phyloP scores from a whole-genome alignment of 2,329 filamentous ascomycete species.

The Colletotrichum sp. region DNA sequence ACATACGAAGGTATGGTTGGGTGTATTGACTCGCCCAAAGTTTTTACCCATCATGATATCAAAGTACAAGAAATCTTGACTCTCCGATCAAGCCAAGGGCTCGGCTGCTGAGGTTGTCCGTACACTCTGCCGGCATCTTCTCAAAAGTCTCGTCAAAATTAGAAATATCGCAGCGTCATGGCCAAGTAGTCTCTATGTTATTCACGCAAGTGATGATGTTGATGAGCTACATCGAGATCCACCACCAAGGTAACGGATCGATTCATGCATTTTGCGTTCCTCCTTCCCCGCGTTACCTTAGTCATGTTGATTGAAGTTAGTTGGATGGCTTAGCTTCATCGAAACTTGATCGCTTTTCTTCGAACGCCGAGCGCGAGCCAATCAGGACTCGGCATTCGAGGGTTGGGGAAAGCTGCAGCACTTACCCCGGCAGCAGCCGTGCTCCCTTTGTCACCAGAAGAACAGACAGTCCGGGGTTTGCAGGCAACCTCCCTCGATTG shows the following conservation, averaged over 20 bases:
- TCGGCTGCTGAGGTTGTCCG: too few relatives aligned
- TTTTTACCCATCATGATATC: too few relatives aligned
- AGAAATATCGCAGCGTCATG: accelerated
- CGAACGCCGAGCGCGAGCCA: background rate
- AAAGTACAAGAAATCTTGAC: too few relatives aligned
- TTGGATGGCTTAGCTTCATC: background rate
- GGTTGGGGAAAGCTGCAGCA: background rate
- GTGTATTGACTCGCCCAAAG: too few relatives aligned
- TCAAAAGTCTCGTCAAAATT: background rate
- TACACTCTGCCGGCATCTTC: too few relatives aligned
- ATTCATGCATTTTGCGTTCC: background rate
- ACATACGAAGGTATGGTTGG: too few relatives aligned
- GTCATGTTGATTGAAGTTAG: background rate
- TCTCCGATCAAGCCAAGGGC: too few relatives aligned
- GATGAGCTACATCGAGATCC: background rate
- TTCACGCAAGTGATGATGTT: background rate
- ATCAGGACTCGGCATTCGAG: background rate
- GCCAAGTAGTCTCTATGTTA: accelerated
- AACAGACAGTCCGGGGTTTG: background rate
- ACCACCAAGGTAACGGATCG: background rate
- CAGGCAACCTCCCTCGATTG: background rate
- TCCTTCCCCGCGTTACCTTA: background rate
- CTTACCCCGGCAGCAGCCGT: background rate
- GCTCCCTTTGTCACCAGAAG: background rate
- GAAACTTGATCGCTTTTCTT: background rate